Evolutionary conservation across 805 yeast genomes (phyloP), one percentile per base, ranked within the genome.

Genomic region (Zygosaccharomyces siamensis): DNA sequence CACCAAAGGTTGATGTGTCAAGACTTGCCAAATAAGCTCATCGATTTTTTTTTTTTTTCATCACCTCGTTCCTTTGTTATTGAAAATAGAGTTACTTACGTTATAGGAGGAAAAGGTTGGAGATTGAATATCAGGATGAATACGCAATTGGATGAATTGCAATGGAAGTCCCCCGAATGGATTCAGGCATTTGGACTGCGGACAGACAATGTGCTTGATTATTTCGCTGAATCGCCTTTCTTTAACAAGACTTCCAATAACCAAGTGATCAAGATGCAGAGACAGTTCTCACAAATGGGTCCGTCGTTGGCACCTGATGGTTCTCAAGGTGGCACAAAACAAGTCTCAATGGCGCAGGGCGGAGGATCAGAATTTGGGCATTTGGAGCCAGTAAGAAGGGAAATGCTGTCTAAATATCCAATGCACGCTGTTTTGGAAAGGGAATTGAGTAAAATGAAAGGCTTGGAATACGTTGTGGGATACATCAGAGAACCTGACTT

Each of bases 131-230:
- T 32, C 47, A 37, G 4, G 33, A 60, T 59, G 62, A 55, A 56
- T 30, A 54, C 66, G 3, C 64, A 64, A 6, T 72, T 90, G 24
- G 97, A 90, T 62, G 97, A 92, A 60, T 76, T 93, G 37, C 98
- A 90, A 66, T 93, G 99, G 99, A 80, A 90, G 56, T 84, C 93
- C 3, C 98, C 99, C 0, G 99, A 93, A 67, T 93, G 97, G 95
- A 89, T 93, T 54, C 96, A 89, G 63, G 79, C 83, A 46, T 83
- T 82, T 64, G 97, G 96, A 0, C 77, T 93, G 21, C 76, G 89
- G 39, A 86, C 95, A 0, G 95, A 83, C 46, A 93, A 90, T 62
- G 97, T 93, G 1, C 75, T 93, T 18, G 98, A 93, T 51, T 93
- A 93, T 68, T 90, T 93, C 62, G 74, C 97, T 3, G 87, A 88